Evolutionary conservation across 306 rosid species (phyloP).

Genomic region (Medicago lupulina): DNA sequence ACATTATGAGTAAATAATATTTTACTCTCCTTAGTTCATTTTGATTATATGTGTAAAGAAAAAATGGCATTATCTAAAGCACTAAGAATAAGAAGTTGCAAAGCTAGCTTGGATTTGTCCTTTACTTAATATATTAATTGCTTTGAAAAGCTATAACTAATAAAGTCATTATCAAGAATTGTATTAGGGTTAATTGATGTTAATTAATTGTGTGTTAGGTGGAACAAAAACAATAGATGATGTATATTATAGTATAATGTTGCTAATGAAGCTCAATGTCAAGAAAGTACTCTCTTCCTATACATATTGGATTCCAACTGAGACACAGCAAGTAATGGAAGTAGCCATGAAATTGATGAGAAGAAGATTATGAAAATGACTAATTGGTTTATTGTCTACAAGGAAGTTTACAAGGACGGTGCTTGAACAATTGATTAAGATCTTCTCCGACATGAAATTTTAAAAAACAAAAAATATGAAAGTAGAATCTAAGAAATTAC

Average conservation of each 20-base stretch:
- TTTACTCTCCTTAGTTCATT: too few species aligned
- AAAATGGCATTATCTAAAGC: too few species aligned
- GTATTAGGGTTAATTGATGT: conserved; percentile 10
- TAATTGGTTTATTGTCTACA: conserved; percentile 1
- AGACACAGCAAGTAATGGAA: conserved; percentile 46
- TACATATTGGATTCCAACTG: conserved; percentile 49
- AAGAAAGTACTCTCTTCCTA: conserved; percentile 30
- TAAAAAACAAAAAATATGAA: neutral
- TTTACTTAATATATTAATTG: too few species aligned
- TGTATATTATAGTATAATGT: neutral
- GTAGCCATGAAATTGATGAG: conserved; percentile 41
- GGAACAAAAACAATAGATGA: conserved; percentile 17
- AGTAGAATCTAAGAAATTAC: conserved; percentile 27
- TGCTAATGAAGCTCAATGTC: neutral
- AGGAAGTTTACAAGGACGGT: conserved; percentile 41
- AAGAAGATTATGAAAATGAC: conserved; percentile 49
- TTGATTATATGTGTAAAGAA: too few species aligned
- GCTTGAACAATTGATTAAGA: conserved; percentile 2
- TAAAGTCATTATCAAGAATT: neutral
- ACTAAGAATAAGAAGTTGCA: too few species aligned
- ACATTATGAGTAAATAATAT: too few species aligned
- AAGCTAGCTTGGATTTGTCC: too few species aligned
- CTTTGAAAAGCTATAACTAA: neutral
- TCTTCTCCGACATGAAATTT: conserved; percentile 12
- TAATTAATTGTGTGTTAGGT: conserved; percentile 32